Base-by-base conservation (phyloP, 768 basidiomycete genomes). In the Ramaria sp. region DNA sequence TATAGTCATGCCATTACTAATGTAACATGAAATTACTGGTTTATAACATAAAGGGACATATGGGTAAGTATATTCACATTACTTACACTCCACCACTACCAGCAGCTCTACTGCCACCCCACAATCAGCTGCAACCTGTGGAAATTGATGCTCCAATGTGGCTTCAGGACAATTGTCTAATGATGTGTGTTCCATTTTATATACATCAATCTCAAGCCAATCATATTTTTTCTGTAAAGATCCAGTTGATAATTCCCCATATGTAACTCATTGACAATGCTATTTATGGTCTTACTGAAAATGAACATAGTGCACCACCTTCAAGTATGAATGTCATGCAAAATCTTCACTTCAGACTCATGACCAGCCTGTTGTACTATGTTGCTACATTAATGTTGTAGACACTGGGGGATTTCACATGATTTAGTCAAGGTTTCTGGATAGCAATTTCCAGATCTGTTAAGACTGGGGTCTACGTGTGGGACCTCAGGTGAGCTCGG, bases 271-370 rank as follows among this genome's bases (percentile, higher is more conserved):
- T 9, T 43, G 9, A n/a, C 42, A 13, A 1, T 7, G 34, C 34
- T 1, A 2, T 19, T 17, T 12, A 43, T 43, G 20, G 7, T 43
- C 20, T 43, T 43, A 17, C 42, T 43, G 20, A 43, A 43, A 22
- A 43, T 22, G 7, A 43, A 7, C 7, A 13, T 43, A 43, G 42
- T 9, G 42, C 42, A 43, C 20, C 17, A n/a, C n/a, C 42, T 37
- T 53, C 41, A 24, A 43, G n/a, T 10, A n/a, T 13, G n/a, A 43
- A 19, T 33, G n/a, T 17, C n/a, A 17, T 22, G 10, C 48, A 49
- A n/a, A 49, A n/a, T 7, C 48, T 57, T 38, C 34, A 38, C 20
- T 57, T 33, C 47, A 49, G 45, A n/a, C n/a, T n/a, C n/a, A n/a
- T n/a, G n/a, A n/a, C n/a, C n/a, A n/a, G n/a, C n/a, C n/a, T n/a